phyloP scores from a whole-genome alignment of 2,329 filamentous ascomycete species.

The Pseudopyrenochaeta lycopersici region DNA sequence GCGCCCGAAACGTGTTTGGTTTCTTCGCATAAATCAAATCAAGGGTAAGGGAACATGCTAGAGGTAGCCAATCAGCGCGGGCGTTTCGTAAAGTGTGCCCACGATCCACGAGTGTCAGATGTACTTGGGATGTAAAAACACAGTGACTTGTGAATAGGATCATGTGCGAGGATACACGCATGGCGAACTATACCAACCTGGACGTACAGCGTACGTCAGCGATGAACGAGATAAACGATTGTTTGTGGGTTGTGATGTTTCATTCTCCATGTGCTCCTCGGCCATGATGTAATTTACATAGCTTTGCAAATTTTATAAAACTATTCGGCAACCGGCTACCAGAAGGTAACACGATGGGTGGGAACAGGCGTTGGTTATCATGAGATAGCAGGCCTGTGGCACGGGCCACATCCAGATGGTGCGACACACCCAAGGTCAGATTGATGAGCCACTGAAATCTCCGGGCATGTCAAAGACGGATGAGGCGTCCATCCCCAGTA shows the following conservation, averaged over 20 bases:
- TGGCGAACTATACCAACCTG: too few species aligned
- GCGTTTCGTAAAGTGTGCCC: background rate
- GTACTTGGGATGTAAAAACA: too few species aligned
- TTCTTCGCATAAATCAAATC: conserved; percentile 15
- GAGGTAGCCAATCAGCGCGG: too few species aligned
- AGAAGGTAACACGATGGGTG: background rate
- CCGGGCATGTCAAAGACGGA: conserved; percentile 11
- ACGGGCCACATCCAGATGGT: conserved; percentile 32
- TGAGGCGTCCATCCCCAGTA: background rate
- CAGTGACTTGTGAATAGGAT: too few species aligned
- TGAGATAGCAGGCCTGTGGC: conserved; percentile 33
- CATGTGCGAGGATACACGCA: too few species aligned
- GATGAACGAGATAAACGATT: too few species aligned
- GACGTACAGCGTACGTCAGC: too few species aligned
- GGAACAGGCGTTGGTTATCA: conserved; percentile 3
- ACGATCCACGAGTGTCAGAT: background rate
- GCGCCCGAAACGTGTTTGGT: conserved; percentile 42
- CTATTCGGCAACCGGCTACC: background rate
- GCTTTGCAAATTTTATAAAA: background rate
- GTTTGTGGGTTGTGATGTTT: too few species aligned
- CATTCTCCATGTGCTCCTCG: too few species aligned
- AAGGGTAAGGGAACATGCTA: background rate
- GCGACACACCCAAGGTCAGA: conserved; percentile 20
- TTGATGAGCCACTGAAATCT: conserved; percentile 35
- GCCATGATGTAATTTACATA: too few species aligned